A percentile compares a stretch with the other conserved stretches of the same genome.
phyloP scores from a whole-genome alignment of 2,329 filamentous ascomycete genomes.

The Diaporthe vexans region DNA sequence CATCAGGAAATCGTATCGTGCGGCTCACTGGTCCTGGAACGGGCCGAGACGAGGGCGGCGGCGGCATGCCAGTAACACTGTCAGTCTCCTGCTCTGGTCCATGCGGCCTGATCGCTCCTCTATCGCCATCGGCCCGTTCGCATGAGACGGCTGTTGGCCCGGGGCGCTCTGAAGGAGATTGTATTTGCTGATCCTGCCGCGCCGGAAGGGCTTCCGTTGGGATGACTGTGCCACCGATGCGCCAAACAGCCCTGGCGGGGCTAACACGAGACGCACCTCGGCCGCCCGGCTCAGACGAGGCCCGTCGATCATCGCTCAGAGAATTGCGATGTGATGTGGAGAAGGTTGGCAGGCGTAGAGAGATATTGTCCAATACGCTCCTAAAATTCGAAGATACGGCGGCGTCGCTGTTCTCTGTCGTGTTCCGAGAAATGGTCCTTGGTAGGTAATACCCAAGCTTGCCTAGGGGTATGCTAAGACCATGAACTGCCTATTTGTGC shows the following conservation, averaged over 20 bases:
- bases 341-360: constrained; percentile 42
- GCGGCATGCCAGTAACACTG: neutral
- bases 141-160: neutral
- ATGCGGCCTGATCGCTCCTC: constrained; percentile 4
- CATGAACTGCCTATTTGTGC: constrained; percentile 77
- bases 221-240: constrained; percentile 58
- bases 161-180: neutral
- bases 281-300: constrained; percentile 30
- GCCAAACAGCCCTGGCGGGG: constrained; percentile 51
- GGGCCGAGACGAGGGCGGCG: constrained; percentile 3
- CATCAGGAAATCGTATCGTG: constrained; percentile 62
- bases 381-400: constrained; percentile 49
- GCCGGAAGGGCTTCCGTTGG: constrained; percentile 24
- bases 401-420: constrained; percentile 44
- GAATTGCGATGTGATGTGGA: constrained; percentile 41
- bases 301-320: constrained; percentile 23
- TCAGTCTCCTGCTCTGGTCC: neutral
- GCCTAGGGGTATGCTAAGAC: constrained; percentile 83
- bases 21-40: constrained; percentile 47
- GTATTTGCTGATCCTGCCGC: constrained; percentile 10
- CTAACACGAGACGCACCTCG: constrained; percentile 43
- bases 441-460: constrained; percentile 76
- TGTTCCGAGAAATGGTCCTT: constrained; percentile 69
- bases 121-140: neutral
- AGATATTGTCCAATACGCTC: constrained; percentile 48